Evolutionary conservation across 805 yeast genomes (phyloP), one percentile per base, ranked within the genome.

Genomic region (Metschnikowia continentalis): DNA sequence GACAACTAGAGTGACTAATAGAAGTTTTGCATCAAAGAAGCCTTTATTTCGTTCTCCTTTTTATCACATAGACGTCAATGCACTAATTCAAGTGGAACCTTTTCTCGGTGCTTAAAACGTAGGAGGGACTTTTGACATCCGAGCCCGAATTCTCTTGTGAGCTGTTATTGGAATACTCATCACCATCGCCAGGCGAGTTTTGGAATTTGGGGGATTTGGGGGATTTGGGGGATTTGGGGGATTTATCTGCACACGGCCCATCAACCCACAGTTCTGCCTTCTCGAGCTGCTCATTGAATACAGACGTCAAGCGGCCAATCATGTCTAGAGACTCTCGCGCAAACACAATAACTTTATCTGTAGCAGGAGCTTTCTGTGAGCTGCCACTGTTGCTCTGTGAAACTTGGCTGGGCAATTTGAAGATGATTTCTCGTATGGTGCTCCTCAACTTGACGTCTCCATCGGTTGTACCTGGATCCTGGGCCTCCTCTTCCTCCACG

Each of bases 291-390:
- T 88, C 91, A 63, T 88, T 92, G 59, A 95, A 90, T 6, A 91
- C 91, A 46, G 78, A 78, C 56, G 90, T 90, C 17, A 92, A 84
- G 51, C 87, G 86, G 38, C 84, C 78, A 35, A 92, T 85, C 90
- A 91, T 88, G 40, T 87, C 94, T 44, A 92, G 71, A 0, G 96
- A 85, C 66, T 94, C 99, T 57, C 86, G 86, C 0, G 98, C 97
- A 53, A 92, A 74, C 5, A 87, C 78, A 23, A 94, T 70, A 1
- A 90, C 88, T 55, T 85, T 82, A 20, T 88, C 89, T 63, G 89
- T 69, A 26, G 69, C 59, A 35, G 66, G 69, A 17, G 70, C 65
- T 42, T 57, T 56, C 53, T 55, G 90, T 19, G 52, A 47, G 37
- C 51, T 39, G 17, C 50, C 43, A 2, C 52, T 50, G 32, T 35